Evolutionary conservation across 768 basidiomycete genomes (phyloP).

Genomic region (Russula vinacea): DNA sequence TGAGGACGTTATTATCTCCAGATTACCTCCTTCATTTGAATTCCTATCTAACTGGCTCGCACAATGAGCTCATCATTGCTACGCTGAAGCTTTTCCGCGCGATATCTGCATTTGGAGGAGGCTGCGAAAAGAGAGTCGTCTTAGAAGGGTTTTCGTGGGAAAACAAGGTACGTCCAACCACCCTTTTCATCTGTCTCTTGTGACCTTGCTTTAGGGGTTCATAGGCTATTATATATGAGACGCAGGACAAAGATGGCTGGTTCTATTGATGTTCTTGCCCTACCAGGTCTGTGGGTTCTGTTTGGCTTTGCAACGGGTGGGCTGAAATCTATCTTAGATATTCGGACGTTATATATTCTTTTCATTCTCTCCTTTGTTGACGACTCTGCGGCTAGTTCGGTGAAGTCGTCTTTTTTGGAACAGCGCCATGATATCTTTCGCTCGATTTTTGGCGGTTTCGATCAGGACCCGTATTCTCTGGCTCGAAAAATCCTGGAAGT

Average conservation of each 20-base stretch:
- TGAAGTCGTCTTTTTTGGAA: conserved; percentile 67
- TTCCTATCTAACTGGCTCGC: conserved; percentile 56
- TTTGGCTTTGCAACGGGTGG: not conserved
- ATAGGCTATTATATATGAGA: conserved; percentile 68
- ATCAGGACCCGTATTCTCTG: conserved; percentile 61
- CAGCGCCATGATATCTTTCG: conserved; percentile 63
- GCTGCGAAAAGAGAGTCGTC: conserved; percentile 58
- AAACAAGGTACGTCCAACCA: conserved; percentile 50
- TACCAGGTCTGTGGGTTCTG: conserved; percentile 53
- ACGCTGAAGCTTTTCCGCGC: conserved; percentile 61
- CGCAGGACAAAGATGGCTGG: conserved; percentile 51
- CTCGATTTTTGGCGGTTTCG: conserved; percentile 70
- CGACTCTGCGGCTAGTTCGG: conserved; percentile 42
- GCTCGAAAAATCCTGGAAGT: conserved; percentile 64
- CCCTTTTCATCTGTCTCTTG: not conserved
- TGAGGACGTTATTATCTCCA: conserved; percentile 57
- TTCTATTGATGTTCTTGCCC: conserved; percentile 41
- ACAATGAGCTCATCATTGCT: conserved; percentile 64
- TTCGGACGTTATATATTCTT: conserved; percentile 69
- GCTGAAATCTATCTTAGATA: conserved; percentile 49
- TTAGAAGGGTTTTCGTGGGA: conserved; percentile 78
- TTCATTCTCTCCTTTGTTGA: conserved; percentile 74
- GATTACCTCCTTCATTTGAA: conserved; percentile 56
- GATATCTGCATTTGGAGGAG: conserved; percentile 62
- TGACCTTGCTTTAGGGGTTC: conserved; percentile 46